phyloP scores from a whole-genome alignment of 75 land plant genomes.

The Pinus albicaulis region DNA sequence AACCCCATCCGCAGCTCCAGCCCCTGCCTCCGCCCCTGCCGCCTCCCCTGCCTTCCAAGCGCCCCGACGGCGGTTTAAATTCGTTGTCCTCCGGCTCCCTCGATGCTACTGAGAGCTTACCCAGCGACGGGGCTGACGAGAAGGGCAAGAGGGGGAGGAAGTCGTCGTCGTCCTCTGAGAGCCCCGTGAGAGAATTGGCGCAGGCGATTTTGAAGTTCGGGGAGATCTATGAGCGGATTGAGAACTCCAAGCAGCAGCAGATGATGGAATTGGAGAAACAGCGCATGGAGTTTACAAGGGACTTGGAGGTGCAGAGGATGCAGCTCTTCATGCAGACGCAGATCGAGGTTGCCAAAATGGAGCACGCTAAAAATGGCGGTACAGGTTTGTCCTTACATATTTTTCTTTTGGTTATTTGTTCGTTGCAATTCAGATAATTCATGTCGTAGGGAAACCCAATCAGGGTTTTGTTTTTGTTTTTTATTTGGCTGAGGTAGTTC shows the following conservation, averaged over 20 bases:
- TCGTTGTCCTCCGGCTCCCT: too few relatives aligned
- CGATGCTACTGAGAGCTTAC: too few relatives aligned
- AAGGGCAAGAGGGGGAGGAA: too few relatives aligned
- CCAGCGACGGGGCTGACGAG: too few relatives aligned
- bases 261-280: conserved; percentile 76
- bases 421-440: too few relatives aligned
- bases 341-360: conserved; percentile 69
- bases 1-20: neutral
- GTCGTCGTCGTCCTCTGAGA: too few relatives aligned
- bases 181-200: conserved; percentile 32
- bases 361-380: conserved; percentile 24
- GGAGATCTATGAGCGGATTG: conserved; percentile 68
- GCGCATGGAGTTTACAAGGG: conserved; percentile 72
- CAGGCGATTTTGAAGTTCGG: conserved; percentile 61
- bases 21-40: neutral
- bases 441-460: too few relatives aligned
- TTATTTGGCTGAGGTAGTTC: too few relatives aligned
- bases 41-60: too few relatives aligned
- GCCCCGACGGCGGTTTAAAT: too few relatives aligned
- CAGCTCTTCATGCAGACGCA: conserved; percentile 77
- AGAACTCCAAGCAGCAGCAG: conserved; percentile 59
- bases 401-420: too few relatives aligned
- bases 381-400: neutral
- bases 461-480: too few relatives aligned
- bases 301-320: conserved; percentile 77